A percentile compares a stretch with the other conserved stretches of the same genome.
Conservation (phyloP, 371 early-diverging fungal genomes). For the Mucor sp. region DNA sequence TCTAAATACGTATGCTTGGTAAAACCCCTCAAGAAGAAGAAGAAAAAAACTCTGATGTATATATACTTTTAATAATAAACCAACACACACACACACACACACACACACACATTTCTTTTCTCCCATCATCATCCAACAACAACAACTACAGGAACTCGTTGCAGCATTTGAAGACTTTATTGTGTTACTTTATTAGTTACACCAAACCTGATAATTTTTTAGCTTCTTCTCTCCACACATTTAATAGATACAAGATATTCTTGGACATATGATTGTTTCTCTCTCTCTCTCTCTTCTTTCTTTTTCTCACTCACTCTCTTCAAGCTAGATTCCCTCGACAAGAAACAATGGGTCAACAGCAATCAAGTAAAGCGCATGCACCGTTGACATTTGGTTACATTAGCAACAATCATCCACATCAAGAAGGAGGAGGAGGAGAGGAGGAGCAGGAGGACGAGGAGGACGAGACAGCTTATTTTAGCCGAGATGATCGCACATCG, state of each 20-base stretch:
- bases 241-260: slow-evolving; percentile 1
- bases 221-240: background rate
- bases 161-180: slow-evolving; percentile 10
- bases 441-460: background rate
- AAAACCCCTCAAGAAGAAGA: too few species aligned
- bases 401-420: slow-evolving; percentile 13
- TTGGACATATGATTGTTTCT: background rate
- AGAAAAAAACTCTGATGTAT: too few species aligned
- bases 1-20: too few species aligned
- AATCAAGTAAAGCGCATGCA: slow-evolving; percentile 36
- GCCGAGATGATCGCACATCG: background rate
- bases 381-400: slow-evolving; percentile 45
- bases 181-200: slow-evolving; percentile 5
- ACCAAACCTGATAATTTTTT: slow-evolving; percentile 9
- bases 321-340: background rate
- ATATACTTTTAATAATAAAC: background rate
- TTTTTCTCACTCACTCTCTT: background rate
- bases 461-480: background rate
- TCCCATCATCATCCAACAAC: too few species aligned
- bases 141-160: slow-evolving; percentile 14
- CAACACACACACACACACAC: background rate
- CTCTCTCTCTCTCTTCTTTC: background rate
- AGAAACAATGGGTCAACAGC: slow-evolving; percentile 24
- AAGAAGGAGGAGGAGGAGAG: background rate
- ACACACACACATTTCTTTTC: too few species aligned